Percentiles rank a stretch among this genome's conserved stretches.
phyloP scores from a whole-genome alignment of 73 alveolate genomes.

The Chromera velia region DNA sequence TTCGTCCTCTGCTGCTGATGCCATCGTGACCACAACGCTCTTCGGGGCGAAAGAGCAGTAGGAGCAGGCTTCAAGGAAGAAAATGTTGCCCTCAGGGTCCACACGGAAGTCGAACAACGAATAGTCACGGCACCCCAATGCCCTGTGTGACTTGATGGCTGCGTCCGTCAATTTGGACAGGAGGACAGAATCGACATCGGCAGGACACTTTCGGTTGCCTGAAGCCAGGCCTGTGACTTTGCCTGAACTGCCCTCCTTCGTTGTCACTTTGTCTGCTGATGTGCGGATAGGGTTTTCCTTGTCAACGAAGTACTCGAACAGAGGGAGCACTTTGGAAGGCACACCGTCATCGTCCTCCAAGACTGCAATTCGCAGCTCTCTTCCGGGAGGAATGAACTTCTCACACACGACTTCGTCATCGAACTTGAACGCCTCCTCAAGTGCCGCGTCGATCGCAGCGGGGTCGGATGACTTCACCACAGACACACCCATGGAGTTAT shows the following conservation, averaged over 20 bases:
- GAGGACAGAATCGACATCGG: neutral
- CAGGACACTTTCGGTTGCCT: neutral
- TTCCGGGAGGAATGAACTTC: neutral
- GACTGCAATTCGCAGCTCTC: neutral
- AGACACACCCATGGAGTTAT: neutral
- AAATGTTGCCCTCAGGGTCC: neutral
- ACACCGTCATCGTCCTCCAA: neutral
- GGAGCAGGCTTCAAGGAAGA: constrained; percentile 7
- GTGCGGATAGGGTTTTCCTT: neutral
- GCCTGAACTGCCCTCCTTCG: neutral
- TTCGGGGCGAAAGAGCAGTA: constrained; percentile 5
- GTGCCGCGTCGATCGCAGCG: neutral
- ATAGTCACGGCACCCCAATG: constrained; percentile 4
- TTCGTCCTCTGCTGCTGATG: too few species aligned
- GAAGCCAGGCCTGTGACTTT: neutral
- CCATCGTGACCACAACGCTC: neutral
- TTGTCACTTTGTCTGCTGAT: neutral
- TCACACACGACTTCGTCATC: neutral
- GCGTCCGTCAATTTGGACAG: neutral
- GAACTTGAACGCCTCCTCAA: neutral
- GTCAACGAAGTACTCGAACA: neutral
- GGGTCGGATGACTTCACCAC: neutral
- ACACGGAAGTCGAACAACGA: neutral
- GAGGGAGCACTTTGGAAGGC: neutral
- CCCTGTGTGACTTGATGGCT: neutral